Evolutionary conservation across 345 rosid species (phyloP).

Genomic region (Punica granatum): DNA sequence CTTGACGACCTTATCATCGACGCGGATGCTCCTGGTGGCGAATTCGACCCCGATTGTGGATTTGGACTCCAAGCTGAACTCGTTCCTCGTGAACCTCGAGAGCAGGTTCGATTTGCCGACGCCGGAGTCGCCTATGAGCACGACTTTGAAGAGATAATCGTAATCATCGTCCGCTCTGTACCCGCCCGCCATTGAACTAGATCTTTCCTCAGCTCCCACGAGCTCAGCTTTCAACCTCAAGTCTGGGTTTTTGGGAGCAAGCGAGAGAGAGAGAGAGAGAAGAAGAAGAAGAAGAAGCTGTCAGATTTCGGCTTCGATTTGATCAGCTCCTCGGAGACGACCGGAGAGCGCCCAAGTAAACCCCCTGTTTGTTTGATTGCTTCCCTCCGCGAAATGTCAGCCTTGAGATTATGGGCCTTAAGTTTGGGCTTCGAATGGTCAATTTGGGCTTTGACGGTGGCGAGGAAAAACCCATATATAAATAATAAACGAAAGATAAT

Average conservation of each 20-base stretch:
- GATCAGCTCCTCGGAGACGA: no score
- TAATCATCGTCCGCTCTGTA: constrained; percentile 82
- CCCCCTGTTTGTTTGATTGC: no score
- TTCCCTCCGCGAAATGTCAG: no score
- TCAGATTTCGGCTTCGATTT: no score
- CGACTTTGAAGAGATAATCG: constrained; percentile 75
- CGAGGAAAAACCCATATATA: no score
- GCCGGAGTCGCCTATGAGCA: constrained; percentile 73
- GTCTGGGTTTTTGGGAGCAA: neutral
- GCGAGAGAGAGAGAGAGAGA: no score
- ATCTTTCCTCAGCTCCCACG: neutral
- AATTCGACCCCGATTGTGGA: constrained; percentile 84
- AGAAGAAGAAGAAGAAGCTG: no score
- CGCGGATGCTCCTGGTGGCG: constrained; percentile 70
- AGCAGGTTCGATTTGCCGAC: constrained; percentile 77
- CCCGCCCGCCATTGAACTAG: constrained; percentile 34
- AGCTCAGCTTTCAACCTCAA: neutral
- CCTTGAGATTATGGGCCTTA: no score
- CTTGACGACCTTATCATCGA: constrained; percentile 71
- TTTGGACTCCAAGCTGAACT: constrained; percentile 79
- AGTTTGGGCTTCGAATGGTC: no score
- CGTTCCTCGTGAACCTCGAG: constrained; percentile 68
- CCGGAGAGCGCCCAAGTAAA: no score
- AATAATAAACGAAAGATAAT: no score
- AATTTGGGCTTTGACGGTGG: no score